Percentiles rank a stretch among this genome's conserved stretches.
Evolutionary conservation across 1,139 yeast species (phyloP).

Genomic region (Hyphopichia wangnamkhiaoensis): DNA sequence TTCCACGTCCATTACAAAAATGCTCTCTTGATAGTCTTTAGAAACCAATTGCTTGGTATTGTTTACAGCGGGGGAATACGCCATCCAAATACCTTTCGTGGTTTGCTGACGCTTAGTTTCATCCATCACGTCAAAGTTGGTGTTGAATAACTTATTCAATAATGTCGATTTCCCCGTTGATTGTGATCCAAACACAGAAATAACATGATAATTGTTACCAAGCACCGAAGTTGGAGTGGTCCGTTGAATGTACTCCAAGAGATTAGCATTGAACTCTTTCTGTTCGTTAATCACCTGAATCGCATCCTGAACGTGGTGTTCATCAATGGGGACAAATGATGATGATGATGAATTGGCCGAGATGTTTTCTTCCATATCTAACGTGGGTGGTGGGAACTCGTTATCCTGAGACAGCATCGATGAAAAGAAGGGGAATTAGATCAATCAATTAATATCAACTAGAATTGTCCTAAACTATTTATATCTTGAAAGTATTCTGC

Average conservation of each 20-base stretch:
- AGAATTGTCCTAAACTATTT: no score
- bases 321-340: constrained; percentile 45
- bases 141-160: constrained; percentile 79
- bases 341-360: constrained; percentile 28
- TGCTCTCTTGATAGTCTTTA: constrained; percentile 30
- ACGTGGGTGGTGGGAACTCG: constrained; percentile 4
- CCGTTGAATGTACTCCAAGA: constrained; percentile 41
- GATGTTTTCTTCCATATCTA: constrained; percentile 2
- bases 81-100: constrained; percentile 94
- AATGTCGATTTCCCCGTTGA: constrained; percentile 95
- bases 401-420: constrained; percentile 1
- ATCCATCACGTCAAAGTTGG: constrained; percentile 91
- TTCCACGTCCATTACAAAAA: constrained; percentile 94
- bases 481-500: no score
- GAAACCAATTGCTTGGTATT: constrained; percentile 14
- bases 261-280: constrained; percentile 56
- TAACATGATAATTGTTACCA: constrained; percentile 82
- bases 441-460: no score
- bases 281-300: constrained; percentile 80
- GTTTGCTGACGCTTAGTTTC: constrained; percentile 80
- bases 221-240: constrained; percentile 36
- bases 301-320: constrained; percentile 38
- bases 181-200: constrained; percentile 96
- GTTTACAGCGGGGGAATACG: constrained; percentile 55
- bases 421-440: no score